phyloP scores from a whole-genome alignment of 2,329 filamentous ascomycete species.

The Cytospora schulzeri region DNA sequence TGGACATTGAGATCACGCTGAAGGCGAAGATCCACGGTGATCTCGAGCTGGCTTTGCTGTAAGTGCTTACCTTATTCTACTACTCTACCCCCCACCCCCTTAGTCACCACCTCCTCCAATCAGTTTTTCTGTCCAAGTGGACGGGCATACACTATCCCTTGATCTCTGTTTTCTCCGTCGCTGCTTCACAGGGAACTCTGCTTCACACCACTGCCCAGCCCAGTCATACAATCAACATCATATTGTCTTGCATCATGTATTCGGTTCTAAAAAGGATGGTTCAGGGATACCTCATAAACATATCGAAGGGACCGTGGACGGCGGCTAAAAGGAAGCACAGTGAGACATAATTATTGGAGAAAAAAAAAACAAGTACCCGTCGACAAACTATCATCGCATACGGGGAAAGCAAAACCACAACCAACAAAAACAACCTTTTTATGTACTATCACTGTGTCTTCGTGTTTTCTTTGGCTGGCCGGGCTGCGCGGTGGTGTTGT shows the following conservation, averaged over 20 bases:
- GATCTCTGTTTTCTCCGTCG: neutral
- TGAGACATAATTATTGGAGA: slow-evolving; percentile 29
- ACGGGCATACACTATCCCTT: neutral
- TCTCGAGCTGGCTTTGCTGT: slow-evolving; percentile 72
- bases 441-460: slow-evolving; percentile 20
- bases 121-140: slow-evolving; percentile 13
- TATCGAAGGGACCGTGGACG: slow-evolving; percentile 11
- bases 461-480: slow-evolving; percentile 1
- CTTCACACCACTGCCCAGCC: slow-evolving; percentile 9
- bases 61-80: slow-evolving; percentile 36
- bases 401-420: neutral
- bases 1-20: slow-evolving; percentile 82
- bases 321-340: slow-evolving; percentile 26
- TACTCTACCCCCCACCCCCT: slow-evolving; percentile 6
- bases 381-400: slow-evolving; percentile 1
- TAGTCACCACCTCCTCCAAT: slow-evolving; percentile 5
- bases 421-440: neutral
- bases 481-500: slow-evolving; percentile 17
- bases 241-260: slow-evolving; percentile 23
- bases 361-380: neutral
- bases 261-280: slow-evolving; percentile 28
- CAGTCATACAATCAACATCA: neutral
- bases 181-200: slow-evolving; percentile 1
- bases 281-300: slow-evolving; percentile 28
- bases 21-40: slow-evolving; percentile 87